Evolutionary conservation across 176 grass and related monocot species (phyloP).

Genomic region (Areca catechu): DNA sequence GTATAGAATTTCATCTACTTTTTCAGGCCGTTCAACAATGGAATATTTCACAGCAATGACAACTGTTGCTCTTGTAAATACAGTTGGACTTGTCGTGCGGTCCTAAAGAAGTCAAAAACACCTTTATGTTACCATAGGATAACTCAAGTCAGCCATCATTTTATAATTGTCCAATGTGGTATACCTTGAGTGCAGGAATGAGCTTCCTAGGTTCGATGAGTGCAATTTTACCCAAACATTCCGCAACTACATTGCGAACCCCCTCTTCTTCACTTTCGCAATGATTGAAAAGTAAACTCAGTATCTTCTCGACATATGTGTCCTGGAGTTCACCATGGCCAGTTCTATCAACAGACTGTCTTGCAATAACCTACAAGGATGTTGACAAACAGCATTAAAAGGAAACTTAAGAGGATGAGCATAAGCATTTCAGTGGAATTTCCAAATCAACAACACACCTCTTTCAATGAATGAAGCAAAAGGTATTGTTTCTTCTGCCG

Average conservation of each 20-base stretch:
- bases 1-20: constrained; percentile 78
- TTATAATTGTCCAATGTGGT: no score
- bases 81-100: constrained; percentile 49
- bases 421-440: constrained; percentile 1
- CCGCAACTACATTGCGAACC: constrained; percentile 88
- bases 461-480: constrained; percentile 90
- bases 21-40: constrained; percentile 84
- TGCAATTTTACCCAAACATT: constrained; percentile 92
- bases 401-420: neutral
- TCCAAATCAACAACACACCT: constrained; percentile 28
- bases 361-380: constrained; percentile 58
- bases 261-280: constrained; percentile 91
- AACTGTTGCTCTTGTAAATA: constrained; percentile 82
- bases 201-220: constrained; percentile 75
- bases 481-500: constrained; percentile 93
- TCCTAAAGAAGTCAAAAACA: constrained; percentile 30
- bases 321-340: constrained; percentile 68
- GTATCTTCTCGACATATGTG: constrained; percentile 77
- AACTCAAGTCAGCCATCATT: no score
- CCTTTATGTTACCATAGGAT: neutral
- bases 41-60: constrained; percentile 89
- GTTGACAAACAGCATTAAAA: neutral
- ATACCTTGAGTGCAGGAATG: constrained; percentile 71
- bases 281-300: constrained; percentile 84
- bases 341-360: constrained; percentile 57